Evolutionary conservation across 1,139 yeast genomes (phyloP).

Genomic region (Citeromyces siamensis): DNA sequence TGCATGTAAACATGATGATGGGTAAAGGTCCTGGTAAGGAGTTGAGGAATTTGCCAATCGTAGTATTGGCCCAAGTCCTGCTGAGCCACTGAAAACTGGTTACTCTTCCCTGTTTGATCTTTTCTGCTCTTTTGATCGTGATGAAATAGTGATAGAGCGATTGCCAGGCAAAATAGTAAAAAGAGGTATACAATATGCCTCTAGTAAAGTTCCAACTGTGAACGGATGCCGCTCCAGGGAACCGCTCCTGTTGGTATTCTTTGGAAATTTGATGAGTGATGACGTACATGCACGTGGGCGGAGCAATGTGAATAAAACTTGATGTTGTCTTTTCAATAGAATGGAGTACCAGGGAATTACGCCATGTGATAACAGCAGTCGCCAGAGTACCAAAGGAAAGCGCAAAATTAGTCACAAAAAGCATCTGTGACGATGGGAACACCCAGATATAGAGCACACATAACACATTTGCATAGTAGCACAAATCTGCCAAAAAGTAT

Average conservation of each 20-base stretch:
- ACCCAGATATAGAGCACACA: slow-evolving; percentile 70
- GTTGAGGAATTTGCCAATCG: slow-evolving; percentile 71
- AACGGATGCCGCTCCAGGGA: slow-evolving; percentile 68
- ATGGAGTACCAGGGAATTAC: slow-evolving; percentile 86
- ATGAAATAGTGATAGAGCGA: slow-evolving; percentile 82
- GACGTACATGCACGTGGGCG: slow-evolving; percentile 81
- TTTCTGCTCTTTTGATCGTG: slow-evolving; percentile 64
- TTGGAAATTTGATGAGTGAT: slow-evolving; percentile 68
- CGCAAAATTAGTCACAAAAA: slow-evolving; percentile 77
- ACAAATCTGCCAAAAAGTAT: slow-evolving; percentile 84
- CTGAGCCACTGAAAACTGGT: slow-evolving; percentile 84
- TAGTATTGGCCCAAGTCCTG: slow-evolving; percentile 49
- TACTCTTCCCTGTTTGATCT: slow-evolving; percentile 75
- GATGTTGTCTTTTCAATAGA: slow-evolving; percentile 90
- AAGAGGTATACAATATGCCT: slow-evolving; percentile 69
- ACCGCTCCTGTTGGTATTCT: slow-evolving; percentile 41
- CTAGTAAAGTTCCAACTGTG: slow-evolving; percentile 59
- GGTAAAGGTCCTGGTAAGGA: slow-evolving; percentile 78
- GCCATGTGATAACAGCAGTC: slow-evolving; percentile 94
- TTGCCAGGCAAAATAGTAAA: slow-evolving; percentile 93
- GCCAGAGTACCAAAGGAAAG: slow-evolving; percentile 81
- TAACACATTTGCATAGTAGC: slow-evolving; percentile 78
- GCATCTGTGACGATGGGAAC: slow-evolving; percentile 56
- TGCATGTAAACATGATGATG: slow-evolving; percentile 69
- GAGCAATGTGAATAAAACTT: slow-evolving; percentile 82